These are phyloP conservation scores for Chaetothyriales sp. DNA, from an alignment of 2,329 filamentous ascomycete species.

Conservation along the genomic window DNA sequence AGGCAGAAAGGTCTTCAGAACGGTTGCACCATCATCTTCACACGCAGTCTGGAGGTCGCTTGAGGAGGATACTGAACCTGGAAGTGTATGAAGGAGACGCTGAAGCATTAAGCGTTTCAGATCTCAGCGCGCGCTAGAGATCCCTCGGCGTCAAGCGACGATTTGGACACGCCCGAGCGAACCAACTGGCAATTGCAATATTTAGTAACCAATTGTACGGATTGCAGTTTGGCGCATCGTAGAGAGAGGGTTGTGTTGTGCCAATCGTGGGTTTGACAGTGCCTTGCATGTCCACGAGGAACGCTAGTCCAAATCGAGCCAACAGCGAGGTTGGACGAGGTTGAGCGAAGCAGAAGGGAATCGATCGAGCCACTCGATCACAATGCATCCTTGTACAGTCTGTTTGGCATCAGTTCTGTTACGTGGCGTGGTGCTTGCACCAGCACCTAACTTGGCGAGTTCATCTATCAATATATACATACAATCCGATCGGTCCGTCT, in stretches of 20 bases:
- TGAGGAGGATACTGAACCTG: not conserved
- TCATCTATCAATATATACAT: not conserved
- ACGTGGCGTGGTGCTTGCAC: no score
- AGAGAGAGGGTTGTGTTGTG: no score
- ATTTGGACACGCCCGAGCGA: not conserved
- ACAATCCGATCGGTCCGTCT: not conserved
- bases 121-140: not conserved
- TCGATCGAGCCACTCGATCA: no score
- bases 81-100: not conserved
- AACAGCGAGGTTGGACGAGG: no score
- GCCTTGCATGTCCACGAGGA: no score
- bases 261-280: no score
- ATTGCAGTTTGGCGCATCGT: no score
- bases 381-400: no score
- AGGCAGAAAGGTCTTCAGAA: not conserved
- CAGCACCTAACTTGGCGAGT: not conserved
- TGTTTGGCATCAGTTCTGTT: no score
- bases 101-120: not conserved
- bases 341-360: no score
- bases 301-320: no score
- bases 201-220: not conserved
- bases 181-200: not conserved
- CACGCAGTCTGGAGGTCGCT: not conserved
- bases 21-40: not conserved
- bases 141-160: not conserved